Evolutionary conservation across 106 monocot genomes (phyloP).

Genomic region (Dactylorhiza incarnata): DNA sequence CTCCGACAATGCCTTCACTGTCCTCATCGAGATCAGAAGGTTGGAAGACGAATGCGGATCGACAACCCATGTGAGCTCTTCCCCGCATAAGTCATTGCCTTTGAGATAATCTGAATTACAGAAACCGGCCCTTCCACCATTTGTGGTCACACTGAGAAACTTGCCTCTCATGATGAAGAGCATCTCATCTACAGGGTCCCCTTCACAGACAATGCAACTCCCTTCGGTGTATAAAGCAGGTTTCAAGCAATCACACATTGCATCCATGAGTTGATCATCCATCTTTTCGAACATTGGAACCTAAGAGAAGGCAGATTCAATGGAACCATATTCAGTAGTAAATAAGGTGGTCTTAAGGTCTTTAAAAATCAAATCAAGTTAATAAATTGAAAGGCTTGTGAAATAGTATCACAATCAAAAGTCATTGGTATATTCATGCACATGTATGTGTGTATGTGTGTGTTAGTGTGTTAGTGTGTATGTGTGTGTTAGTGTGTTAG

Average conservation of each 20-base stretch:
- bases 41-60: conserved; percentile 46
- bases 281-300: conserved; percentile 53
- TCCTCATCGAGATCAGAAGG: conserved; percentile 56
- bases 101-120: conserved; percentile 45
- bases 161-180: conserved; percentile 62
- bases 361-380: neutral
- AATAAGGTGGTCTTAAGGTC: neutral
- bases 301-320: conserved; percentile 7
- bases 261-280: conserved; percentile 55
- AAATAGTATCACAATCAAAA: too few relatives aligned
- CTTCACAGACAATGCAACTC: conserved; percentile 45
- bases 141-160: conserved; percentile 47
- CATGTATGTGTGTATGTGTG: too few relatives aligned
- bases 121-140: conserved; percentile 62
- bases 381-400: too few relatives aligned
- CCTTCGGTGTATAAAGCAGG: conserved; percentile 47
- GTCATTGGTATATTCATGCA: too few relatives aligned
- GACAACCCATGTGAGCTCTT: conserved; percentile 60
- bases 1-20: conserved; percentile 42
- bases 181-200: conserved; percentile 57
- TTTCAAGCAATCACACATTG: conserved; percentile 47
- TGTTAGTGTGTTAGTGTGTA: too few relatives aligned
- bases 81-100: conserved; percentile 56
- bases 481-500: too few relatives aligned
- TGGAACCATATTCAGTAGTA: neutral